Evolutionary conservation across 2,329 filamentous ascomycete species (phyloP), one percentile per base, ranked within the genome.

Genomic region (Lecanicillium sp.): DNA sequence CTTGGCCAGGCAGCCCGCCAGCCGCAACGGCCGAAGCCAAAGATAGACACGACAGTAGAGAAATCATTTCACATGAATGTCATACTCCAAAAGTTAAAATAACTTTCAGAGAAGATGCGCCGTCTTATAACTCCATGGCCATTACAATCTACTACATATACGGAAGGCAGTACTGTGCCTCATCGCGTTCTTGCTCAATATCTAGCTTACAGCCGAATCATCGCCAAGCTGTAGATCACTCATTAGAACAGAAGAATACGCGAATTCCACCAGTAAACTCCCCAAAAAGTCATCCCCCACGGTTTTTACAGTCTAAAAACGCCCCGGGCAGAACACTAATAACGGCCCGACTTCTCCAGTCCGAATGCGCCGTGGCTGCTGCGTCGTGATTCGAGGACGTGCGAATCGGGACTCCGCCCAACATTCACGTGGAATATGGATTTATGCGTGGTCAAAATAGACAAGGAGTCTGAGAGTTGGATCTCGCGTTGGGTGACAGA

Each of bases 331-430:
- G n/a, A 19, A 14, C 15, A 19, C 27, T 24, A 44, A 10, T 30
- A 44, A 44, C 30, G 20, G 41, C 41, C 41, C 41, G 30, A 44
- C 41, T 44, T 27, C 41, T 36, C 41, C 41, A 36, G 41, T 44
- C 30, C 23, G 30, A 27, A 36, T 36, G 30, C 41, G 29, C 41
- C 41, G 15, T 44, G 30, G 27, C 14, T 26, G n/a, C 14, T 39
- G 37, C 21, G 15, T 6, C 19, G 36, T 38, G 20, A 38, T 24
- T 23, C 19, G 19, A n/a, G 19, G 23, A 17, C 2, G 5, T 4
- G 5, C 5, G 14, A 10, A 24, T 36, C 20, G 23, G 21, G 37
- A 14, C 21, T 24, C 23, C 9, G 15, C 27, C 29, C 14, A 19
- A 24, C 30, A 17, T 24, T 43, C 40, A 43, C 29, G 40, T 33